Percentiles rank a stretch among this genome's conserved stretches.
Conservation (phyloP, 1,284 basidiomycete species). For the Melampsora americana region DNA sequence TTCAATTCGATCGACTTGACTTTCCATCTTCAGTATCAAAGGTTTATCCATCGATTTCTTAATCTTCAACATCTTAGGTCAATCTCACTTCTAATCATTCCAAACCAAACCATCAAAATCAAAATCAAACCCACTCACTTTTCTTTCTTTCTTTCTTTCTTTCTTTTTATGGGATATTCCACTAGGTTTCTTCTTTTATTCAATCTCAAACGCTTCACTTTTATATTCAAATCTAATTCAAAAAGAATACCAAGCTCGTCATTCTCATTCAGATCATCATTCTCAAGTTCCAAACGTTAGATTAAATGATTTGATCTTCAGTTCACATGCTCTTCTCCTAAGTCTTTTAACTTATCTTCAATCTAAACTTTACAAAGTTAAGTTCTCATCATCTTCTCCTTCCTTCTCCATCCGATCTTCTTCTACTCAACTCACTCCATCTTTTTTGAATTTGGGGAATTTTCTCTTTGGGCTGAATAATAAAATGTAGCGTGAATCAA, state of each 20-base stretch:
- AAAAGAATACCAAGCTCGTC: no score
- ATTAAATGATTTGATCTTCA: conserved; percentile 27
- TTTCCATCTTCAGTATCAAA: no score
- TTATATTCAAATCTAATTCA: conserved; percentile 46
- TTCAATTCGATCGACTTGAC: no score
- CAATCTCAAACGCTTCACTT: conserved; percentile 47
- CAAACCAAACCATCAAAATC: no score
- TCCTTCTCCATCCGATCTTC: background rate
- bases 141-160: no score
- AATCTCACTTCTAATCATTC: no score
- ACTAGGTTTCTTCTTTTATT: conserved; percentile 50
- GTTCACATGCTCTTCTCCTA: conserved; percentile 33
- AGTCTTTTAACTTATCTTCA: conserved; percentile 19
- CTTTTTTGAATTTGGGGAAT: no score
- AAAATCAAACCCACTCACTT: no score
- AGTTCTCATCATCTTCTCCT: background rate
- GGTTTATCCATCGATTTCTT: conserved; percentile 51
- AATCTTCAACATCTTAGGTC: conserved; percentile 47
- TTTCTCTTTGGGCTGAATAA: background rate
- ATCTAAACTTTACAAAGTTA: conserved; percentile 25
- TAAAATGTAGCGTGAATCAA: background rate
- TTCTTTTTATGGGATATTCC: no score
- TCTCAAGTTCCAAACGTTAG: conserved; percentile 47
- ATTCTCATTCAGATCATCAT: no score
- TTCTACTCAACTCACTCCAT: no score